Percentiles rank a stretch among this genome's conserved stretches.
These are phyloP conservation scores for Saturnispora mendoncae DNA, from an alignment of 805 yeast species.

Conservation along the genomic window DNA sequence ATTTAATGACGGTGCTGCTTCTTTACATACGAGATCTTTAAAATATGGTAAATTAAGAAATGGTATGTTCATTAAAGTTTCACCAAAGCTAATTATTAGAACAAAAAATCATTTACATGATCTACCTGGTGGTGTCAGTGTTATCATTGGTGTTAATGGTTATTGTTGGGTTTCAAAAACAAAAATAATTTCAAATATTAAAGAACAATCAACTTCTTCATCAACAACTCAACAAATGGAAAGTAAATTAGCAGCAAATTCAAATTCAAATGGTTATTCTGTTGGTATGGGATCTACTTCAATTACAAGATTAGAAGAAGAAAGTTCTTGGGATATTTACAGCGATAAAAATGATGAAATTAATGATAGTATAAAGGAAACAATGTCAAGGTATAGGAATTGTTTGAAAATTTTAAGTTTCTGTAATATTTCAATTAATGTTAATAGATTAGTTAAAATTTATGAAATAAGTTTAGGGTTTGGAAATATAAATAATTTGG, in stretches of 20 bases:
- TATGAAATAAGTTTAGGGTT: conserved; percentile 86
- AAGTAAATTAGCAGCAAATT: conserved; percentile 31
- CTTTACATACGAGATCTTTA: conserved; percentile 89
- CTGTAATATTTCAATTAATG: conserved; percentile 82
- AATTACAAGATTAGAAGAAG: conserved; percentile 80
- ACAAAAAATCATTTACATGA: conserved; percentile 81
- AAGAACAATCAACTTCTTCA: conserved; percentile 9
- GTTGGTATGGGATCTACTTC: conserved; percentile 56
- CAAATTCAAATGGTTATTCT: conserved; percentile 30
- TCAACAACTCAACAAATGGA: conserved; percentile 22
- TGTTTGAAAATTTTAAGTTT: conserved; percentile 75
- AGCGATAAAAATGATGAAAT: conserved; percentile 81
- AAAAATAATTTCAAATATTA: conserved; percentile 16
- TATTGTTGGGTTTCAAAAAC: conserved; percentile 86
- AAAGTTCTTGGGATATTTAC: conserved; percentile 88
- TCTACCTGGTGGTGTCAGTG: conserved; percentile 89
- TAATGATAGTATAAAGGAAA: conserved; percentile 49
- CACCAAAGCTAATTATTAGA: conserved; percentile 73
- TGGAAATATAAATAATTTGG: conserved; percentile 58
- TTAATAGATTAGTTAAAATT: conserved; percentile 65
- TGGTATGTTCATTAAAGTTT: conserved; percentile 75
- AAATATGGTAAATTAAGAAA: conserved; percentile 93
- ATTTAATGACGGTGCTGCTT: conserved; percentile 84
- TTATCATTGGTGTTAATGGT: conserved; percentile 91
- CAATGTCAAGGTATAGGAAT: conserved; percentile 78